Evolutionary conservation across 352 stramenopile species (phyloP).

Genomic region (Phytophthora macrochlamydospora): DNA sequence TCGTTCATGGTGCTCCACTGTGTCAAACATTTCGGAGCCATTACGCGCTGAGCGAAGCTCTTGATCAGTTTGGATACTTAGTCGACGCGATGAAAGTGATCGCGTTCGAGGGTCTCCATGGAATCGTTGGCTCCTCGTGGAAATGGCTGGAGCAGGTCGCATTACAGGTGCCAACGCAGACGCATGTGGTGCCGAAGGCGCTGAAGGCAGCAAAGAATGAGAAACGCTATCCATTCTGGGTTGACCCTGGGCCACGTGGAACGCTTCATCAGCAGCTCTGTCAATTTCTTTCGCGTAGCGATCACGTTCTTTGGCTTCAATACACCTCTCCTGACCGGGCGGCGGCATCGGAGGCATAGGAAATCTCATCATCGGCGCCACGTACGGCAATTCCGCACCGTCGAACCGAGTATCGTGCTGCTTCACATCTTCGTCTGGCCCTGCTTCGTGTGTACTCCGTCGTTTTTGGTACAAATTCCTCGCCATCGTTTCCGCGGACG

Average conservation of each 20-base stretch:
- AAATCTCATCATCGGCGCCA: constrained; percentile 12
- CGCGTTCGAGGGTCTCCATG: constrained; percentile 30
- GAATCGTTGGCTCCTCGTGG: neutral
- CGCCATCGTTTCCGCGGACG: constrained; percentile 31
- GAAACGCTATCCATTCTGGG: neutral
- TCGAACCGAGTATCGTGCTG: constrained; percentile 16
- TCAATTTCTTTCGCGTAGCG: constrained; percentile 35
- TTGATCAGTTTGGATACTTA: constrained; percentile 21
- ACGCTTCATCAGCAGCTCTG: constrained; percentile 23
- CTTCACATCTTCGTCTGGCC: constrained; percentile 3
- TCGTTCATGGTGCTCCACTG: constrained; percentile 13
- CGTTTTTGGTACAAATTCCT: constrained; percentile 25
- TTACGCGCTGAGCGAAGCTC: constrained; percentile 16
- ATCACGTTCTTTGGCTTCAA: constrained; percentile 37
- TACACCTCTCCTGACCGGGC: constrained; percentile 7
- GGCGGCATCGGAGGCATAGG: constrained; percentile 16
- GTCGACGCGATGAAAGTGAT: constrained; percentile 29
- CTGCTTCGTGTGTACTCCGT: constrained; percentile 23
- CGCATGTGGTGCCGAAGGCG: neutral
- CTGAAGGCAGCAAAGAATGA: neutral
- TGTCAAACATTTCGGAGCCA: constrained; percentile 13
- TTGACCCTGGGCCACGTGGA: neutral
- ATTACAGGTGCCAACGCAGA: neutral
- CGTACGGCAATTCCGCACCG: constrained; percentile 18
- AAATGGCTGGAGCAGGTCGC: constrained; percentile 3